Conservation (phyloP, 2,329 filamentous ascomycete genomes). For the Pseudogymnoascus sp. region DNA sequence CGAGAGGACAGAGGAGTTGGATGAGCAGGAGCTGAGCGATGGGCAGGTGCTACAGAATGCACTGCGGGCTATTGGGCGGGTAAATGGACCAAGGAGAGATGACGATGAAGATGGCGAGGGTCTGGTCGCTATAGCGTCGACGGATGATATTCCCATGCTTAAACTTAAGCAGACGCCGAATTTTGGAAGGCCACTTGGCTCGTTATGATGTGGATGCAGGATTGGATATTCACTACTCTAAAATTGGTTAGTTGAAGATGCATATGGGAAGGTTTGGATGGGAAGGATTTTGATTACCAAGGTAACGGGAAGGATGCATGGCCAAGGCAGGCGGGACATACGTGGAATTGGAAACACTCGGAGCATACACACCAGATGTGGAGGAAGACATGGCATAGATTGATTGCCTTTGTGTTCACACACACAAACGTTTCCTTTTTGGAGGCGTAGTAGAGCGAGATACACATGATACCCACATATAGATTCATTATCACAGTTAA, state of each 20-base stretch:
- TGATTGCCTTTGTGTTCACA: conserved; percentile 6
- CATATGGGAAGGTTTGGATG: conserved; percentile 6
- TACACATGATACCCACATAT: conserved; percentile 12
- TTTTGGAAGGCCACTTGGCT: conserved; percentile 27
- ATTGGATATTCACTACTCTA: not conserved
- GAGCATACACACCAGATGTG: conserved; percentile 3
- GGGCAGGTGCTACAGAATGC: conserved; percentile 23
- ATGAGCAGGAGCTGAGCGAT: conserved; percentile 20
- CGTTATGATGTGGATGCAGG: not conserved
- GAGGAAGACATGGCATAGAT: not conserved
- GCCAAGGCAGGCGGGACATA: not conserved
- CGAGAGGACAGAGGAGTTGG: not conserved
- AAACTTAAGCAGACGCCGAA: conserved; percentile 26
- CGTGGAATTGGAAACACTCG: not conserved
- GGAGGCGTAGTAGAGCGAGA: conserved; percentile 7
- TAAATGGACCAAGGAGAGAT: conserved; percentile 7
- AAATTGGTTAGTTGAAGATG: not conserved
- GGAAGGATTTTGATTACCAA: not conserved
- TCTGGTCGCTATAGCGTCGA: conserved; percentile 18
- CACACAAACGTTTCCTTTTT: conserved; percentile 7
- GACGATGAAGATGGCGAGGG: conserved; percentile 18
- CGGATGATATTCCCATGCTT: conserved; percentile 24
- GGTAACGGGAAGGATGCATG: not conserved
- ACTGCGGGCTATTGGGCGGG: conserved; percentile 15
- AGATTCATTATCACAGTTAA: conserved; percentile 2